A percentile compares a stretch with the other conserved stretches of the same genome.
Evolutionary conservation across 2,329 filamentous ascomycete species (phyloP).

Genomic region (Penicillium sp.): DNA sequence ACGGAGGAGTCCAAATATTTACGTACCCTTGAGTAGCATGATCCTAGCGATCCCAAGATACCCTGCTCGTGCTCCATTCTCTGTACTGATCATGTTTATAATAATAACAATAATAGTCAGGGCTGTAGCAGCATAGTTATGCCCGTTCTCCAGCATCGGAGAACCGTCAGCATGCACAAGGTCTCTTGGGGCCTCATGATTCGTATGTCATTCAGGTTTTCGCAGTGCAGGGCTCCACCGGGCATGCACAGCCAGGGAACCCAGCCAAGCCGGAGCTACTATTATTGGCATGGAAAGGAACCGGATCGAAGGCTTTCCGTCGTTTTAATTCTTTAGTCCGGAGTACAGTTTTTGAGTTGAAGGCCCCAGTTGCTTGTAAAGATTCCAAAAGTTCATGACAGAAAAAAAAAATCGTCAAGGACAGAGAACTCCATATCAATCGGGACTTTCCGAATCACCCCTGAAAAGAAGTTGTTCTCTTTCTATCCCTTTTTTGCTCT

Average conservation of each 20-base stretch:
- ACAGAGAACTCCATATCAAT: not conserved
- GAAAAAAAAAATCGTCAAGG: conserved; percentile 14
- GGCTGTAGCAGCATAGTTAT: not conserved
- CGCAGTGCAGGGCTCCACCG: conserved; percentile 15
- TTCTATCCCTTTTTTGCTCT: conserved; percentile 10
- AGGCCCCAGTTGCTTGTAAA: not conserved
- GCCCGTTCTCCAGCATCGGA: not conserved
- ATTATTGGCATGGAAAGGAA: conserved; percentile 32
- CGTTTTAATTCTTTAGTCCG: conserved; percentile 9
- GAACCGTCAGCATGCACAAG: conserved; percentile 3
- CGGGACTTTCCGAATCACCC: conserved; percentile 12
- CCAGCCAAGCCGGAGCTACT: conserved; percentile 15
- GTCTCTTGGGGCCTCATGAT: not conserved
- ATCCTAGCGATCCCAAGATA: not conserved
- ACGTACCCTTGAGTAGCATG: not conserved
- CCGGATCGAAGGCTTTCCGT: conserved; percentile 21
- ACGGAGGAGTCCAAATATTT: not conserved
- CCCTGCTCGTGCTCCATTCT: not conserved
- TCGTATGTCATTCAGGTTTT: conserved; percentile 13
- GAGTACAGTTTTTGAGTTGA: conserved; percentile 1
- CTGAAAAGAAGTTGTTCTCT: conserved; percentile 3
- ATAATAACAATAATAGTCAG: too few relatives aligned
- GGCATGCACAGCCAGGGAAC: conserved; percentile 22
- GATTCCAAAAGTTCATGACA: not conserved
- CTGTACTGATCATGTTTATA: not conserved